Base-by-base conservation (phyloP, 306 rosid genomes). In the Bauhinia variegata region DNA sequence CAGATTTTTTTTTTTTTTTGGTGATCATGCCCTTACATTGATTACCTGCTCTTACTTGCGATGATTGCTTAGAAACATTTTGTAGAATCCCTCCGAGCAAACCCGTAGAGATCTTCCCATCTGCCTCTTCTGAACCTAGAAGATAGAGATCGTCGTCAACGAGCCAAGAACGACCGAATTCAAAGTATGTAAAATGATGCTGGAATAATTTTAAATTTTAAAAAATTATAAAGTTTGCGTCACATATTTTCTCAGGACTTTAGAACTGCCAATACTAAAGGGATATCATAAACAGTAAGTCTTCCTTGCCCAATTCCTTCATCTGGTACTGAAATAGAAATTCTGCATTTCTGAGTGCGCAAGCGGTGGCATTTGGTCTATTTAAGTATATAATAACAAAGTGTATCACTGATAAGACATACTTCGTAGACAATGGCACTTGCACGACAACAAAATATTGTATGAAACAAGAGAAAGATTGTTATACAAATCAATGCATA, bases 21-120 rank as follows among this genome's bases (percentile, higher is more conserved):
- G 55, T 37, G 58, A 52, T 39, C 56, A 41, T 37, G 51, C 57
- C 61, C 59, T 74, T 55, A 74, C 56, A 65, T 37, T 49, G 50
- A 17, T 72, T 74, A 89, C 96, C 95, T 80, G 83, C 33, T 54
- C 78, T 78, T 18, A 60, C 62, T 75, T 78, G 83, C 53, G 73
- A 65, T 3, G 82, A 81, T 61, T 79, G 89, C 73, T 49, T 75
- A 51, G 75, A 70, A 71, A 63, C 53, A 63, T 75, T 63, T 48
- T 62, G 86, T 1, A 74, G 44, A 78, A 77, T 72, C 39, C 90
- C 87, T 56, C 77, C 69, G 42, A 44, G 75, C 55, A 74, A 63
- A 18, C 48, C 64, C 60, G 88, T 79, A 60, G 88, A 80, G 59
- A 70, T 64, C 23, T 84, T 81, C 57, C 30, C 78, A 37, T 51